phyloP scores from a whole-genome alignment of 176 grass and related monocot species.

The Puccinellia tenuiflora region DNA sequence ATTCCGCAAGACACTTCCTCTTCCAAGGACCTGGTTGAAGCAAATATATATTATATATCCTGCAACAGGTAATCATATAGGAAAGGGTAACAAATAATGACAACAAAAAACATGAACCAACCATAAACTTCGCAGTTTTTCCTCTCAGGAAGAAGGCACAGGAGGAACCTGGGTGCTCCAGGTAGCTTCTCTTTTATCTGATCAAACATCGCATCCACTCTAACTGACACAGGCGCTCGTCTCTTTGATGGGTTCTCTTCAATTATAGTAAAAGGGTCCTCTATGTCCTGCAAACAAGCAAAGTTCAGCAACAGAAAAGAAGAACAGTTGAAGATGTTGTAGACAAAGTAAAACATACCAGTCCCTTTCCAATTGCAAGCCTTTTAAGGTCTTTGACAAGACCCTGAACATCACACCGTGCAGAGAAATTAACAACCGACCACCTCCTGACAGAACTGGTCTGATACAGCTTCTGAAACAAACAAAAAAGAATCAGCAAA shows the following conservation, averaged over 20 bases:
- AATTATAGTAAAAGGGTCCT: conserved; percentile 45
- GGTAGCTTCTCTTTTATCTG: conserved; percentile 64
- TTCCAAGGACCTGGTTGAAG: conserved; percentile 82
- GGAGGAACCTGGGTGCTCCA: conserved; percentile 64
- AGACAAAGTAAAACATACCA: conserved; percentile 52
- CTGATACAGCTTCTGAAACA: conserved; percentile 52
- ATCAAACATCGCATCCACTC: conserved; percentile 72
- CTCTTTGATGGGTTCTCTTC: conserved; percentile 62
- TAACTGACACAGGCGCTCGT: conserved; percentile 36
- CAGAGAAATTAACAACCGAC: conserved; percentile 88
- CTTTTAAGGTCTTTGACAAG: conserved; percentile 63
- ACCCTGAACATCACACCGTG: conserved; percentile 50
- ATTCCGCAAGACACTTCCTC: conserved; percentile 80
- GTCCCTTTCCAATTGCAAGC: conserved; percentile 49
- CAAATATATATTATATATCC: neutral
- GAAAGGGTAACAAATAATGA: neutral
- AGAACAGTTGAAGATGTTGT: neutral
- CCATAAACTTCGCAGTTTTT: conserved; percentile 96
- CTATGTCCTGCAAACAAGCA: conserved; percentile 41
- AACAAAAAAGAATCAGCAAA: neutral
- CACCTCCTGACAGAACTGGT: conserved; percentile 42
- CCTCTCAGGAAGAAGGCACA: conserved; percentile 81
- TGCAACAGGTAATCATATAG: neutral
- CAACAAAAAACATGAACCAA: conserved; percentile 23
- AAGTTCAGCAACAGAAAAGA: neutral